Evolutionary conservation across 176 grass and related monocot species (phyloP), one percentile per base, ranked within the genome.

Genomic region (Puccinellia tenuiflora): DNA sequence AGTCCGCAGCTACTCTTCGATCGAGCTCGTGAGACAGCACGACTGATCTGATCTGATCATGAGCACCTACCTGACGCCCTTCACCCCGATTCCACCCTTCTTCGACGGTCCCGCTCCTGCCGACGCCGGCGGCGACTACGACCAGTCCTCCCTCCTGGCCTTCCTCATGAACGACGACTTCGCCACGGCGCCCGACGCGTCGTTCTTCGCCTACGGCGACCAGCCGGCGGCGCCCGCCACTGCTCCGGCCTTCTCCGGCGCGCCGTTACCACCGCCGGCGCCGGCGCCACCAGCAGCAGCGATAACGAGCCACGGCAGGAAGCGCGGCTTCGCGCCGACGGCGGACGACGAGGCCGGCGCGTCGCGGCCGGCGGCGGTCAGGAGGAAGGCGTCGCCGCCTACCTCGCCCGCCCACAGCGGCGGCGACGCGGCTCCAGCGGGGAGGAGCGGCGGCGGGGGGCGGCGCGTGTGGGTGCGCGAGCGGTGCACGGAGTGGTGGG

Each of bases 401-500:
- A 50, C 24, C 30, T 87, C 78, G 46, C 55, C 81, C 8, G 34
- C 84, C 24, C 42, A 77, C 16, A 71, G 54, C 17, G 50, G 31
- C 10, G 59, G 72, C 46, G 43, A 31, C 1, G 65, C 21, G 28
- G 17, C 30, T 0, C 18, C 6, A 6, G 46, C 42, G 20, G 77
- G 56, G 1, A 59, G 30, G 18, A 33, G 73, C 21, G 53, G 83
- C 18, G 40, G 73, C 21, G 53, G 83, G n/a, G 78, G 80, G 0
- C 81, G 89, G 13, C 78, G 89, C 25, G 78, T 93, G 54, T 97
- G 94, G 94, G 89, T 91, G 48, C 84, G 80, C 47, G 69, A 84
- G 47, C 79, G 94, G 63, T 87, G 86, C 66, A 73, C 76, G 5
- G 89, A 93, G 48, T 97, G 94, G 94, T 97, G 94, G 94, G 87